Conservation (phyloP, 371 early-diverging fungal genomes). For the Neoconidiobolus thromboides region DNA sequence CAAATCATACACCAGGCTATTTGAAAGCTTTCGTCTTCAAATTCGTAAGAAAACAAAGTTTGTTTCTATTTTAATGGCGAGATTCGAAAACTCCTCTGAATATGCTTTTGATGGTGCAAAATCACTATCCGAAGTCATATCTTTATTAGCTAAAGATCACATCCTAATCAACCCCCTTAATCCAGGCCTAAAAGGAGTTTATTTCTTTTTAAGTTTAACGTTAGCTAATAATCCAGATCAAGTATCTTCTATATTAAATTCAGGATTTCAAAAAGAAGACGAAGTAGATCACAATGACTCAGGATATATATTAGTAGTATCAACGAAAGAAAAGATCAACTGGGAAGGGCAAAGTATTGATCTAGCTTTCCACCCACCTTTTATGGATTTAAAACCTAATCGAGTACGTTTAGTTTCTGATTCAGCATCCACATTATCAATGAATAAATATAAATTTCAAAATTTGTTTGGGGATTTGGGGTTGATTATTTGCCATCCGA, state of each 20-base stretch:
- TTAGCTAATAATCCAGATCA: background rate
- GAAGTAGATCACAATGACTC: conserved; percentile 1
- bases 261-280: background rate
- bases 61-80: background rate
- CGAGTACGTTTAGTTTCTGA: conserved; percentile 45
- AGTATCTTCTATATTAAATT: background rate
- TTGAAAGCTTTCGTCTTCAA: conserved; percentile 41
- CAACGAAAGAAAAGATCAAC: conserved; percentile 30
- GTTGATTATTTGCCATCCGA: conserved; percentile 28
- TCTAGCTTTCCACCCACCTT: conserved; percentile 10
- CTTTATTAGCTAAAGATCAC: conserved; percentile 5
- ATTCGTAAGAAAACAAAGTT: conserved; percentile 22
- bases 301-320: conserved; percentile 30
- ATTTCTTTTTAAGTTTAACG: background rate
- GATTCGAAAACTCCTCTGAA: conserved; percentile 10
- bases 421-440: conserved; percentile 20
- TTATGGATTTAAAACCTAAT: conserved; percentile 32
- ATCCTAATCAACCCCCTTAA: conserved; percentile 13
- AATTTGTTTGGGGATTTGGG: conserved; percentile 22
- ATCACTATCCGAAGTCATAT: conserved; percentile 7
- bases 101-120: conserved; percentile 8
- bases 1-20: conserved; percentile 30
- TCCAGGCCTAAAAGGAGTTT: background rate
- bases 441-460: conserved; percentile 27
- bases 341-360: conserved; percentile 38